Evolutionary conservation across 2,329 filamentous ascomycete genomes (phyloP).

Genomic region (Hymenoscyphus fructigenus): DNA sequence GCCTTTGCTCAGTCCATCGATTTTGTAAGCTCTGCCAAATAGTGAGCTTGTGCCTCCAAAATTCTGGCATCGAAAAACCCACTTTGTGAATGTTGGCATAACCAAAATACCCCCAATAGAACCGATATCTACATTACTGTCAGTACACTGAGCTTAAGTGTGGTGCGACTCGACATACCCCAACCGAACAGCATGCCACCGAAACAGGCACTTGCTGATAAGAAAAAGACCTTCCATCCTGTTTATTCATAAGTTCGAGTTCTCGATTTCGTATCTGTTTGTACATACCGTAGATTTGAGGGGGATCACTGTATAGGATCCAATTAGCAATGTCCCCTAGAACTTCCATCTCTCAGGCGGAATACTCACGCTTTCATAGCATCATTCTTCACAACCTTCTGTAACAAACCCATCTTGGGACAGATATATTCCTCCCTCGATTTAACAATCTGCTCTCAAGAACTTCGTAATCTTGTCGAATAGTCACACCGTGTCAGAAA

Average conservation of each 20-base stretch:
- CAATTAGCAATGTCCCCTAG: neutral
- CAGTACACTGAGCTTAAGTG: neutral
- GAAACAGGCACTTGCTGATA: conserved; percentile 59
- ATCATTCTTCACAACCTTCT: conserved; percentile 54
- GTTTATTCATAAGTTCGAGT: conserved; percentile 38
- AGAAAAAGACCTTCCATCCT: conserved; percentile 65
- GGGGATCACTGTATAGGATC: conserved; percentile 24
- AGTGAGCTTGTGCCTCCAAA: conserved; percentile 45
- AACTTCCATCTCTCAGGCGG: neutral
- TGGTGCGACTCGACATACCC: conserved; percentile 34
- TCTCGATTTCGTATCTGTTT: neutral
- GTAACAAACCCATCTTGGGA: conserved; percentile 31
- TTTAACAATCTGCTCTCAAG: neutral
- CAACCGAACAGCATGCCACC: conserved; percentile 63
- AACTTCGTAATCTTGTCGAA: neutral
- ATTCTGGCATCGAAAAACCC: conserved; percentile 23
- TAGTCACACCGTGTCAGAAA: neutral
- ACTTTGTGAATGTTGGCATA: conserved; percentile 60
- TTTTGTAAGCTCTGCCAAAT: conserved; percentile 39
- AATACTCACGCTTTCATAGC: conserved; percentile 56
- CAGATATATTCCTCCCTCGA: neutral
- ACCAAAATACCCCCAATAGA: conserved; percentile 76
- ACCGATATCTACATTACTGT: conserved; percentile 56
- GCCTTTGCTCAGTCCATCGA: conserved; percentile 33
- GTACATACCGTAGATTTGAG: conserved; percentile 30